Conservation (phyloP, 2,329 filamentous ascomycete genomes). For the Penicillium sp. region DNA sequence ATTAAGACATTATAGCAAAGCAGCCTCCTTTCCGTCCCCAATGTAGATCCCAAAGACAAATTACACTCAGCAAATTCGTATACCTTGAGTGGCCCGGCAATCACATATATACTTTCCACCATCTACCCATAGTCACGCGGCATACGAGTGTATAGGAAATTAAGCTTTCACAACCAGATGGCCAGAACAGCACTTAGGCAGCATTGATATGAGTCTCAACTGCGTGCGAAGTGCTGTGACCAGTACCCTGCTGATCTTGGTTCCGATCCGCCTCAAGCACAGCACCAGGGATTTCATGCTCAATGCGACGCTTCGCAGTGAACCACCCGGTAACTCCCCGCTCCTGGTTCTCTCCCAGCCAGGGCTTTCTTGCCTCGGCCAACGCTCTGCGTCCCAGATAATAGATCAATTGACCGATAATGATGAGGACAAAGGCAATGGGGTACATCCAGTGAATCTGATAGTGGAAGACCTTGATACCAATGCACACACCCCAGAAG, state of each 20-base stretch:
- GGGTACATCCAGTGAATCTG: constrained; percentile 88
- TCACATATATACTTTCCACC: neutral
- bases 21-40: neutral
- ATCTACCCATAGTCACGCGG: neutral
- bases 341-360: constrained; percentile 87
- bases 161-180: neutral
- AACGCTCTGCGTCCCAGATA: constrained; percentile 80
- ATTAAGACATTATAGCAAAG: constrained; percentile 1
- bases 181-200: neutral
- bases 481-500: constrained; percentile 96
- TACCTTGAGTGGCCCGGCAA: neutral
- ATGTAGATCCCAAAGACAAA: neutral
- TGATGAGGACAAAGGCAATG: constrained; percentile 90
- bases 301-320: constrained; percentile 77
- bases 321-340: constrained; percentile 75
- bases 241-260: constrained; percentile 5
- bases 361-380: constrained; percentile 90
- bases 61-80: neutral
- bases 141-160: neutral
- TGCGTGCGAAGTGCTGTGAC: constrained; percentile 4
- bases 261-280: constrained; percentile 5
- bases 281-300: constrained; percentile 17
- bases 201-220: neutral
- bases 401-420: constrained; percentile 81
- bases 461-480: constrained; percentile 79